Conservation (phyloP, 2,329 filamentous ascomycete species). For the Mariannaea elegans region DNA sequence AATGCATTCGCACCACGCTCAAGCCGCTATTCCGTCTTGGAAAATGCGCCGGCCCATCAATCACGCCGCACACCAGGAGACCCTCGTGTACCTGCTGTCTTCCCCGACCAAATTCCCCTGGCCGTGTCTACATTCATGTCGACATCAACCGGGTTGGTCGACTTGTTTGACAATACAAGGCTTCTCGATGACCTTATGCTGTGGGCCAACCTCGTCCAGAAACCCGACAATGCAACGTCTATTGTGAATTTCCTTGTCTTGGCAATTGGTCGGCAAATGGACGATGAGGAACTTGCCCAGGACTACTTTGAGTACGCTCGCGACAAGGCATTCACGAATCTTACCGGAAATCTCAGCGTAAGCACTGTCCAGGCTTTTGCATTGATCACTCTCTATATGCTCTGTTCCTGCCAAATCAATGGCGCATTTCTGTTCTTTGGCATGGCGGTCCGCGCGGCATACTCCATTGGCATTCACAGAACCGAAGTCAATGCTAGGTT, state of each 20-base stretch:
- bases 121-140: conserved; percentile 50
- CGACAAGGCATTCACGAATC: conserved; percentile 53
- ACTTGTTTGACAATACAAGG: conserved; percentile 55
- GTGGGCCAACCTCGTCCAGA: conserved; percentile 51
- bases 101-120: conserved; percentile 35
- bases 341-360: conserved; percentile 58
- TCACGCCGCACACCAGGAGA: conserved; percentile 32
- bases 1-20: conserved; percentile 62
- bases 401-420: conserved; percentile 64
- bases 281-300: conserved; percentile 52
- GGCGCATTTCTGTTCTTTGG: conserved; percentile 64
- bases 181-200: conserved; percentile 51
- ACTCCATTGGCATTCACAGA: conserved; percentile 62
- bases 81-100: conserved; percentile 40
- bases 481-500: conserved; percentile 64
- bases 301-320: conserved; percentile 61
- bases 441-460: conserved; percentile 60
- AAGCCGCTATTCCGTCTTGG: conserved; percentile 59
- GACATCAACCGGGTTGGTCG: conserved; percentile 56
- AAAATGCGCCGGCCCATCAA: conserved; percentile 50
- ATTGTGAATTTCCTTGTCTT: conserved; percentile 60
- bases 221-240: conserved; percentile 49
- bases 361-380: conserved; percentile 60
- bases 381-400: conserved; percentile 63
- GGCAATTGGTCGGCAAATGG: conserved; percentile 57